Conservation (phyloP, 805 yeast genomes). For the Candida ponderosae region DNA sequence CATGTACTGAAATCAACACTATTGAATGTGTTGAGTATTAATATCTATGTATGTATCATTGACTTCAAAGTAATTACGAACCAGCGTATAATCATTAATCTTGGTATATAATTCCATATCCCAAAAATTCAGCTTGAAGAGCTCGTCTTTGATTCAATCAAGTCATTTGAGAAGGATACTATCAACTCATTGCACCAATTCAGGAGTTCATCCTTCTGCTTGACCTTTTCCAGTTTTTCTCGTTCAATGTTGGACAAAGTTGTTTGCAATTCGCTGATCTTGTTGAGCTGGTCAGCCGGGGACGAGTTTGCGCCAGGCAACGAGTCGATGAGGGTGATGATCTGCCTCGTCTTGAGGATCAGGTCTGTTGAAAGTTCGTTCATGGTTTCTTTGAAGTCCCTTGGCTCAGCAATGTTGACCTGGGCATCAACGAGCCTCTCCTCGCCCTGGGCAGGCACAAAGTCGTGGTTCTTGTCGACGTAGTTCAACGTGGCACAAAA, state of each 20-base stretch:
- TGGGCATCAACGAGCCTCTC: constrained; percentile 57
- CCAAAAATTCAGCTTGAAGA: background rate
- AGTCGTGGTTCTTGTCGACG: constrained; percentile 69
- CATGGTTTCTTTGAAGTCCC: constrained; percentile 35
- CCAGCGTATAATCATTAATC: no score
- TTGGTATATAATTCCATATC: background rate
- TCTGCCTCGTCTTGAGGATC: constrained; percentile 79
- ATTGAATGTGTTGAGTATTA: no score
- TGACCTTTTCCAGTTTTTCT: constrained; percentile 46
- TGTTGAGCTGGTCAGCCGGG: constrained; percentile 60
- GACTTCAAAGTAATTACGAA: no score
- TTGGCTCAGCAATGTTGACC: constrained; percentile 45
- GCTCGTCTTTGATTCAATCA: constrained; percentile 25
- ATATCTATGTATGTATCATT: no score
- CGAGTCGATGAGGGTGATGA: constrained; percentile 76
- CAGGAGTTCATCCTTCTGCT: constrained; percentile 56
- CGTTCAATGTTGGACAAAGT: constrained; percentile 56
- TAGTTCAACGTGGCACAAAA: constrained; percentile 72
- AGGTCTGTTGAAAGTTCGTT: constrained; percentile 81
- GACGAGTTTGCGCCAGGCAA: constrained; percentile 91
- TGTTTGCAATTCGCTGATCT: constrained; percentile 52
- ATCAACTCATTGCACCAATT: constrained; percentile 62
- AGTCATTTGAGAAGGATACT: constrained; percentile 32
- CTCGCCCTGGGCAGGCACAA: constrained; percentile 41
- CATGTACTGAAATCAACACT: no score